Evolutionary conservation across 371 early-diverging fungal genomes (phyloP).

Genomic region (Lichtheimia corymbifera): DNA sequence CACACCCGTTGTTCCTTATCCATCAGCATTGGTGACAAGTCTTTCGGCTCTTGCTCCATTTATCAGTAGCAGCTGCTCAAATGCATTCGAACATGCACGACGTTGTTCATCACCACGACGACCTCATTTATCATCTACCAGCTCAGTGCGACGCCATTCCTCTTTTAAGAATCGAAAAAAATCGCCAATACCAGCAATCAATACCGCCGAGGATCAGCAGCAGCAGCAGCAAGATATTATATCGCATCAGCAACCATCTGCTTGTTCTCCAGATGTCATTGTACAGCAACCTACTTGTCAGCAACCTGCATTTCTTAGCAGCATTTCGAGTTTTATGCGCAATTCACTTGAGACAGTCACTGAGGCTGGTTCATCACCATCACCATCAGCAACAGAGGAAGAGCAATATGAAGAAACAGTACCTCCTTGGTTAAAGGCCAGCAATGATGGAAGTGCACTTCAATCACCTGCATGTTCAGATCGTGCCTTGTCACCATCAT

Average conservation of each 20-base stretch:
- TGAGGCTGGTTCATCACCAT: slow-evolving; percentile 4
- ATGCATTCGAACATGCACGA: slow-evolving; percentile 31
- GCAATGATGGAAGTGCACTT: neutral
- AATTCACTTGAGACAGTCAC: slow-evolving; percentile 40
- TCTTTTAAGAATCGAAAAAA: slow-evolving; percentile 5
- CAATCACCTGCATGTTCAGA: slow-evolving; percentile 3
- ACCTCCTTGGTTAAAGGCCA: neutral
- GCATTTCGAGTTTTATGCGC: slow-evolving; percentile 29
- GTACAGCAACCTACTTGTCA: slow-evolving; percentile 9
- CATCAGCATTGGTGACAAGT: slow-evolving; percentile 49
- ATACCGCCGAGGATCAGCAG: neutral
- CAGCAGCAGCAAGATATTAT: no score
- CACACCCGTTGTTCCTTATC: slow-evolving; percentile 62
- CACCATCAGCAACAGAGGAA: slow-evolving; percentile 5
- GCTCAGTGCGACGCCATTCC: neutral
- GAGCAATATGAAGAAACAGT: neutral
- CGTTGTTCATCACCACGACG: neutral
- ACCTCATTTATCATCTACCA: neutral
- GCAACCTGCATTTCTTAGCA: slow-evolving; percentile 25
- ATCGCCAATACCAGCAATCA: slow-evolving; percentile 15
- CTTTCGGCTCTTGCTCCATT: slow-evolving; percentile 55
- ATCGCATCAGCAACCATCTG: no score
- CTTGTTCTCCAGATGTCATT: no score
- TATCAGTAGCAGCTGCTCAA: slow-evolving; percentile 49
- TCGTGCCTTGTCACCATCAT: slow-evolving; percentile 25